Evolutionary conservation across 495 filamentous ascomycete genomes (phyloP).

Genomic region (Parathielavia hyrcaniae): DNA sequence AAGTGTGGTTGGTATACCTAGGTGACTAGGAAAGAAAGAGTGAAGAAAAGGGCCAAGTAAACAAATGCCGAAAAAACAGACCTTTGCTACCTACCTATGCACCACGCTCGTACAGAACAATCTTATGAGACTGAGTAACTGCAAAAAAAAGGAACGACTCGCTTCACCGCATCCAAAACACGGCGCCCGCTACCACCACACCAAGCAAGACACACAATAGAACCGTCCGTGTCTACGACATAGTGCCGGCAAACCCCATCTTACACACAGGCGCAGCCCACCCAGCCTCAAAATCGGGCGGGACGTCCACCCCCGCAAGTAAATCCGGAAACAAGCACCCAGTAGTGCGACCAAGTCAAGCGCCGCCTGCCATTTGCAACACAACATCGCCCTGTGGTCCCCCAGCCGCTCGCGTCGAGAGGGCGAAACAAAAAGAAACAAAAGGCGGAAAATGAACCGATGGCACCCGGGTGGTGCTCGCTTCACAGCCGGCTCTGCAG

Average conservation of each 20-base stretch:
- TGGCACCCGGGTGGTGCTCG: neutral
- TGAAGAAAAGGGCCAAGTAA: neutral
- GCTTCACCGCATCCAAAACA: neutral
- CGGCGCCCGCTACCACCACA: neutral
- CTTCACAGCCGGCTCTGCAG: slow-evolving; percentile 34
- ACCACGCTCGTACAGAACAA: neutral
- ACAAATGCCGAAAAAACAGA: neutral
- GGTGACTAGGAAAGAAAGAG: neutral
- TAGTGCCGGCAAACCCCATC: neutral
- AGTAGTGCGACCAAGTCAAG: neutral
- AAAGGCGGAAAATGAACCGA: neutral
- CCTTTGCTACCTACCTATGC: neutral
- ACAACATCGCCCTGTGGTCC: neutral
- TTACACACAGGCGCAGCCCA: neutral
- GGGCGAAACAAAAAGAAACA: neutral
- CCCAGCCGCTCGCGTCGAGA: neutral
- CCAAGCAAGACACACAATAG: neutral
- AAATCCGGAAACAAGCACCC: neutral
- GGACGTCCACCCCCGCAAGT: slow-evolving; percentile 2
- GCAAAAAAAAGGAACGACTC: neutral
- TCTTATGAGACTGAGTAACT: neutral
- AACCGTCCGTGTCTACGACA: neutral
- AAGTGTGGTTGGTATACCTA: neutral
- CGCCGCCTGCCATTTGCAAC: neutral
- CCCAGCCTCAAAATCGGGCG: neutral